These are phyloP conservation scores for Tuber borchii DNA, from an alignment of 495 filamentous ascomycete species.

Conservation along the genomic window DNA sequence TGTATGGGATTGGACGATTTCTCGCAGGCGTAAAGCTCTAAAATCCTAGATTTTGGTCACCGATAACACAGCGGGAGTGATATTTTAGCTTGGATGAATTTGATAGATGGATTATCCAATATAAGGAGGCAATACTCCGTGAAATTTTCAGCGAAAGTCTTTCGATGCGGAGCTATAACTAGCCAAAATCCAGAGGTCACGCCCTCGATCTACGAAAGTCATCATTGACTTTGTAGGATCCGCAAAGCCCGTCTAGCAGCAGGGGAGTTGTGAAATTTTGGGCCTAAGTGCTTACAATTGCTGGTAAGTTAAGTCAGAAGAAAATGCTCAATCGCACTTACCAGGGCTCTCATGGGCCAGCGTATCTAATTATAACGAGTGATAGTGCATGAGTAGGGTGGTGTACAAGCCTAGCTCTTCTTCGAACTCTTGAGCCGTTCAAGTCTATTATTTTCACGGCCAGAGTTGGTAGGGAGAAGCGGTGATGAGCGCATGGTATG, in stretches of 20 bases:
- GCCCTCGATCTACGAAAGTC: background rate
- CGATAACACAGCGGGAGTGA: background rate
- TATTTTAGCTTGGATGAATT: background rate
- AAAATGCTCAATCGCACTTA: background rate
- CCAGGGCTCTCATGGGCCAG: background rate
- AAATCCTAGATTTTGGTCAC: background rate
- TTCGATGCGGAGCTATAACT: background rate
- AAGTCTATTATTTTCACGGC: background rate
- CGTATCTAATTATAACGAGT: background rate
- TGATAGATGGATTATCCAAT: background rate
- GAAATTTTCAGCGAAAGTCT: background rate
- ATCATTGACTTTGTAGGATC: background rate
- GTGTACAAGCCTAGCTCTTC: background rate
- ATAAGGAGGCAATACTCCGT: background rate
- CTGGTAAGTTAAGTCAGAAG: background rate
- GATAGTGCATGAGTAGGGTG: background rate
- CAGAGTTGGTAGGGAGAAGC: background rate
- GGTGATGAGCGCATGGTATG: background rate
- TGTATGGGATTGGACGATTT: background rate
- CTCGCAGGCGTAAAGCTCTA: background rate
- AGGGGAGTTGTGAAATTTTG: background rate
- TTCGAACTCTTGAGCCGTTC: background rate
- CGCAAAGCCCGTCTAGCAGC: too few species aligned
- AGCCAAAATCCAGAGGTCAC: background rate
- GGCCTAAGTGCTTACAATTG: background rate